Conservation (phyloP, 495 filamentous ascomycete genomes). For the Hypoxylon intermedium region DNA sequence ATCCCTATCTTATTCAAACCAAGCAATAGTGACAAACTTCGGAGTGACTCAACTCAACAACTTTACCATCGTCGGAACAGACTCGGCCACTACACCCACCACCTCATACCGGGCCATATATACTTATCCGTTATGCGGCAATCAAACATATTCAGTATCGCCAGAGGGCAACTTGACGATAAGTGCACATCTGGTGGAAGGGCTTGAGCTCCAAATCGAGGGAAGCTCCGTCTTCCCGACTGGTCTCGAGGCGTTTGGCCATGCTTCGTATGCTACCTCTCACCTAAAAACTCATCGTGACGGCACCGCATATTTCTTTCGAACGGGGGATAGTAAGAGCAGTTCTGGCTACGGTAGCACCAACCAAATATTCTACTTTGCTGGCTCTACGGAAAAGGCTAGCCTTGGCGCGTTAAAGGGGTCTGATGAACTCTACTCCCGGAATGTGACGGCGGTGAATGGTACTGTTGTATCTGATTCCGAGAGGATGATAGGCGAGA, state of each 20-base stretch:
- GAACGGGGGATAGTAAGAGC: conserved; percentile 50
- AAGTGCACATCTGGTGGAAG: conserved; percentile 62
- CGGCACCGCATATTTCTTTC: conserved; percentile 61
- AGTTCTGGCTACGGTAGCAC: conserved; percentile 62
- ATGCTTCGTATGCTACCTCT: conserved; percentile 43
- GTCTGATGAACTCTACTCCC: conserved; percentile 42
- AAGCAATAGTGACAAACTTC: conserved; percentile 59
- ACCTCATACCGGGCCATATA: conserved; percentile 55
- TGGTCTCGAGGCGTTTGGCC: conserved; percentile 59
- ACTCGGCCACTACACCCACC: conserved; percentile 50
- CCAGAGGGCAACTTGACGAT: conserved; percentile 63
- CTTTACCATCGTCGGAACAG: conserved; percentile 65
- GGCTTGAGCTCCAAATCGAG: conserved; percentile 59
- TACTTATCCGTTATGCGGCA: conserved; percentile 67
- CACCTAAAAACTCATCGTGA: conserved; percentile 58
- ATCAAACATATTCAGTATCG: conserved; percentile 57
- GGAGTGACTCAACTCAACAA: conserved; percentile 68
- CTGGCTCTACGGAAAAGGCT: conserved; percentile 26
- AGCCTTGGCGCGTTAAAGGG: conserved; percentile 22
- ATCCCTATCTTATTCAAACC: conserved; percentile 63
- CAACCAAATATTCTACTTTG: conserved; percentile 61
- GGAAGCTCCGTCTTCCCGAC: conserved; percentile 67
- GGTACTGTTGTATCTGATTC: conserved; percentile 41
- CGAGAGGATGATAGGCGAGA: conserved; percentile 33
- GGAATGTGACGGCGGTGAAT: conserved; percentile 41